Evolutionary conservation across 306 rosid genomes (phyloP).

Genomic region (Neltuma alba): DNA sequence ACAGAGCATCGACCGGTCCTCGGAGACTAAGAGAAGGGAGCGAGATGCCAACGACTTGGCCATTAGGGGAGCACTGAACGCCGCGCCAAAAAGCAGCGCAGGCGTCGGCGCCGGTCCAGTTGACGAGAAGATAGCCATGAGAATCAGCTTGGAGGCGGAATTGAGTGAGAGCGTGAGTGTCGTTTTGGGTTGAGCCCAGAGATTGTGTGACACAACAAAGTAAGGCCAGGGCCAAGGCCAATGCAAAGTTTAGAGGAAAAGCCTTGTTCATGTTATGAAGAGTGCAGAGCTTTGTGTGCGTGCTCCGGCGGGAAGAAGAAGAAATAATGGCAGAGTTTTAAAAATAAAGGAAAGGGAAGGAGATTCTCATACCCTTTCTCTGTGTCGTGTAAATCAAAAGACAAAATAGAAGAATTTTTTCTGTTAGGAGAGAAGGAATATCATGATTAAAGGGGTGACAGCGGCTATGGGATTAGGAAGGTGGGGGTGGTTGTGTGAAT

Average conservation of each 20-base stretch:
- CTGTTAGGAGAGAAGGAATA: conserved; percentile 31
- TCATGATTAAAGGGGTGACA: conserved; percentile 57
- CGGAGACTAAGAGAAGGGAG: conserved; percentile 86
- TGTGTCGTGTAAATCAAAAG: neutral
- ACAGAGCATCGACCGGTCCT: conserved; percentile 65
- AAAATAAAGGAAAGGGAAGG: conserved; percentile 2
- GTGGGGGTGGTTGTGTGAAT: conserved; percentile 57
- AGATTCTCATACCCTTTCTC: neutral
- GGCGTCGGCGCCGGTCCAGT: conserved; percentile 82
- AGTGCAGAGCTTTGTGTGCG: conserved; percentile 23
- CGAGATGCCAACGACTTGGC: conserved; percentile 56
- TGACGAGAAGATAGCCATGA: conserved; percentile 72
- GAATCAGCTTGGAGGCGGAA: conserved; percentile 71
- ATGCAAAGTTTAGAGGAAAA: neutral
- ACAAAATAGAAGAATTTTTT: conserved; percentile 18
- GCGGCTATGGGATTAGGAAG: conserved; percentile 26
- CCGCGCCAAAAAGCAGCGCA: conserved; percentile 80
- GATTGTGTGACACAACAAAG: conserved; percentile 19
- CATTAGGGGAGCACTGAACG: conserved; percentile 59
- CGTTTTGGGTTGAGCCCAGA: conserved; percentile 47
- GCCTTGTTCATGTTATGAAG: conserved; percentile 33
- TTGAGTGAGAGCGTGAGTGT: conserved; percentile 64
- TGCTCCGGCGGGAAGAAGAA: conserved; percentile 59
- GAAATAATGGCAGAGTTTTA: conserved; percentile 24
- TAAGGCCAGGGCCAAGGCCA: neutral